phyloP scores from a whole-genome alignment of 306 rosid species.

The Begonia fuchsioides region DNA sequence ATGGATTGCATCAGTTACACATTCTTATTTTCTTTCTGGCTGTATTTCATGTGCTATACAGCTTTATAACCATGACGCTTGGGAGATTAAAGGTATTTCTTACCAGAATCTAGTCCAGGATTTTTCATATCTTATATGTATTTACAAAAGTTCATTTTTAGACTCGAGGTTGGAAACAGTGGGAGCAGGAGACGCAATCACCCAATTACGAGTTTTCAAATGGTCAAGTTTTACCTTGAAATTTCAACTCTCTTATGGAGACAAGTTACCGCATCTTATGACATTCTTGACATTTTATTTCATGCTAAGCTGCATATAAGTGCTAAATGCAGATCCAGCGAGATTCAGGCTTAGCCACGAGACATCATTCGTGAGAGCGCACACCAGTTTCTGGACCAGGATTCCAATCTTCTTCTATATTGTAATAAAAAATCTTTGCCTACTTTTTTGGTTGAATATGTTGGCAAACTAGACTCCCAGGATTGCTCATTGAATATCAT shows the following conservation, averaged over 20 bases:
- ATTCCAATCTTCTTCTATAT: constrained; percentile 56
- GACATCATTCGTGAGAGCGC: constrained; percentile 84
- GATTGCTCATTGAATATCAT: too few species aligned
- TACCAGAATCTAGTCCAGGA: neutral
- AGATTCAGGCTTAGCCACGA: constrained; percentile 83
- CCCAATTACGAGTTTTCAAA: constrained; percentile 60
- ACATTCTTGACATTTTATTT: too few species aligned
- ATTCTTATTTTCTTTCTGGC: constrained; percentile 94
- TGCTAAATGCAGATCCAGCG: constrained; percentile 38
- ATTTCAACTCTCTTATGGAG: too few species aligned
- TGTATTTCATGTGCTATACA: constrained; percentile 67
- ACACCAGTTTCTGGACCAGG: constrained; percentile 59
- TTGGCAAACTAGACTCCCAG: too few species aligned
- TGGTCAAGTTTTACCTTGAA: constrained; percentile 28
- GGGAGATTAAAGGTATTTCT: constrained; percentile 76
- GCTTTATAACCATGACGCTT: constrained; percentile 82
- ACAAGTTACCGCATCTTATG: too few species aligned
- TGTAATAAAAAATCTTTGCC: constrained; percentile 27
- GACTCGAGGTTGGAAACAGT: constrained; percentile 93
- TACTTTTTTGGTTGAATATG: too few species aligned
- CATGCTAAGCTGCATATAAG: too few species aligned
- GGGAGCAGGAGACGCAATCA: constrained; percentile 82
- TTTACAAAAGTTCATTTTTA: constrained; percentile 8
- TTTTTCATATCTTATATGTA: neutral
- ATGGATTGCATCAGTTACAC: constrained; percentile 92